A percentile compares a stretch with the other conserved stretches of the same genome.
These are phyloP conservation scores for Saturnispora silvae DNA, from an alignment of 805 yeast genomes.

Conservation along the genomic window DNA sequence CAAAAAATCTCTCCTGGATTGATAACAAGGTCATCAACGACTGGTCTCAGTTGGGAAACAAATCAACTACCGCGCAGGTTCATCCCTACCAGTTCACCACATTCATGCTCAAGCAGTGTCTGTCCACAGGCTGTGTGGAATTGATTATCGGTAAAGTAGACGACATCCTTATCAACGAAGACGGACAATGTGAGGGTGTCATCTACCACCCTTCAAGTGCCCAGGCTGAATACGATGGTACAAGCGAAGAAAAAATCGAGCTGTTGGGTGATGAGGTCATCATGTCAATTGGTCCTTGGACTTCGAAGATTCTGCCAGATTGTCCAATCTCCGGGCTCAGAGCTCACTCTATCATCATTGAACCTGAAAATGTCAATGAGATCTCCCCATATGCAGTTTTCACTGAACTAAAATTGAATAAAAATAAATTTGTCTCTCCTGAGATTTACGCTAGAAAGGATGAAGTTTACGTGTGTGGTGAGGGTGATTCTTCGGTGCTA, in stretches of 20 bases:
- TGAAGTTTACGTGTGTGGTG: slow-evolving; percentile 96
- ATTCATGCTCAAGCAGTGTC: slow-evolving; percentile 65
- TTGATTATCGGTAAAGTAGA: slow-evolving; percentile 76
- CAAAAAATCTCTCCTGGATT: slow-evolving; percentile 71
- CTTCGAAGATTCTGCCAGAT: slow-evolving; percentile 77
- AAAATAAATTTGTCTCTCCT: slow-evolving; percentile 67
- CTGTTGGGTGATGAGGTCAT: slow-evolving; percentile 69
- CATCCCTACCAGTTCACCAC: slow-evolving; percentile 94
- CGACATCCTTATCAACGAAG: slow-evolving; percentile 51
- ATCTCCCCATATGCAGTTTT: slow-evolving; percentile 93
- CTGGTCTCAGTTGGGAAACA: slow-evolving; percentile 75
- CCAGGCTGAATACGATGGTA: slow-evolving; percentile 25
- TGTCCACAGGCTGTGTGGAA: slow-evolving; percentile 75
- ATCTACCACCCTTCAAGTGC: slow-evolving; percentile 37
- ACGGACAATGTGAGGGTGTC: slow-evolving; percentile 64
- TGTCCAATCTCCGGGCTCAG: slow-evolving; percentile 92
- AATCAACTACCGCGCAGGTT: slow-evolving; percentile 88
- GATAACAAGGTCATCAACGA: slow-evolving; percentile 49
- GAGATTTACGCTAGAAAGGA: slow-evolving; percentile 92
- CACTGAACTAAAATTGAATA: slow-evolving; percentile 75
- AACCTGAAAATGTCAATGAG: slow-evolving; percentile 57
- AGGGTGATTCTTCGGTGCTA: slow-evolving; percentile 83
- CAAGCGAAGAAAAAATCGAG: slow-evolving; percentile 29
- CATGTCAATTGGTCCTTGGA: slow-evolving; percentile 93
- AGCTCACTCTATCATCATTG: slow-evolving; percentile 89